Conservation (phyloP, 2,329 filamentous ascomycete genomes). For the Sordariomycetes sp. region DNA sequence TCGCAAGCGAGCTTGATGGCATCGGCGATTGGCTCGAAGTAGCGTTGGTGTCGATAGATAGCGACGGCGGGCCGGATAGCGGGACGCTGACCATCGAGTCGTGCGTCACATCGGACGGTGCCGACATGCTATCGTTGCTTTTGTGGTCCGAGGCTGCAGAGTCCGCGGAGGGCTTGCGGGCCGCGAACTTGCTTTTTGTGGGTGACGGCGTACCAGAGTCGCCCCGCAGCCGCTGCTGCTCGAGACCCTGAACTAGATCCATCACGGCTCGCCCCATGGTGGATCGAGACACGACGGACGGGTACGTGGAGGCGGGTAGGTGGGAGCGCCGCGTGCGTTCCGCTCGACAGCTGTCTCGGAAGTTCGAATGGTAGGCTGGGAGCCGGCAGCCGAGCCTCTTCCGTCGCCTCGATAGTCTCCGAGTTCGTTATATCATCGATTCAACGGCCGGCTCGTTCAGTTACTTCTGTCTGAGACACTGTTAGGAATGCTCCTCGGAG, state of each 20-base stretch:
- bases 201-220: not conserved
- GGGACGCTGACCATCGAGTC: constrained; percentile 74
- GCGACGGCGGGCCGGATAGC: constrained; percentile 39
- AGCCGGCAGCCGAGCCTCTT: not conserved
- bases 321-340: not conserved
- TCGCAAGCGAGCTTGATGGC: not conserved
- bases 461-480: not conserved
- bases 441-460: not conserved
- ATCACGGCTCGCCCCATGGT: not conserved
- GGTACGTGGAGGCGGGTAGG: not conserved
- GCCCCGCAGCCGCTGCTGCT: not conserved
- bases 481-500: not conserved
- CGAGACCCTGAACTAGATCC: not conserved
- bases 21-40: not conserved
- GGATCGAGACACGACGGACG: not conserved
- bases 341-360: not conserved
- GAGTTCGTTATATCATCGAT: not conserved
- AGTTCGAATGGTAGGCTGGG: not conserved
- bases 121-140: constrained; percentile 1
- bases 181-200: constrained; percentile 1
- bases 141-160: not conserved
- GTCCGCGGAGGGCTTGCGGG: not conserved
- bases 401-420: not conserved
- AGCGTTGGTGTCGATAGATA: constrained; percentile 38
- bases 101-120: constrained; percentile 19